Base-by-base conservation (phyloP, 805 yeast genomes). In the Ogataea ganodermae region DNA sequence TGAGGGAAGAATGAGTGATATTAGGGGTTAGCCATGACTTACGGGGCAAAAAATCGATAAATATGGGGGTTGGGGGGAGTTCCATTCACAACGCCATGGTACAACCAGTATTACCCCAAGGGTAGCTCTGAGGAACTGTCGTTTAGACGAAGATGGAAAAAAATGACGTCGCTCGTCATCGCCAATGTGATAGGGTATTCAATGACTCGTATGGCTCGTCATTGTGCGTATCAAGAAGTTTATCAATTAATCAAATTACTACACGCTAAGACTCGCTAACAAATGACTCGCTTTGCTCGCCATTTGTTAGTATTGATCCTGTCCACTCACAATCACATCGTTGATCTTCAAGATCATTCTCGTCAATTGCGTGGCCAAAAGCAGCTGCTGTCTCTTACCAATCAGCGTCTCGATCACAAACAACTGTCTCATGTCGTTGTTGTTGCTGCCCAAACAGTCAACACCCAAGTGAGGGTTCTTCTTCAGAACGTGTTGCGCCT, bases 281-380 rank as follows among this genome's bases (percentile, higher is more conserved):
- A n/a, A n/a, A n/a, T n/a, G n/a, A n/a, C n/a, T n/a, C n/a, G n/a
- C n/a, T n/a, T n/a, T n/a, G n/a, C n/a, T n/a, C n/a, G n/a, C n/a
- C n/a, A n/a, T n/a, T n/a, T n/a, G n/a, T 40, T 52, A 65, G 27
- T 62, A 63, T 42, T 65, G 63, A 37, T 57, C 63, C 45, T 63
- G 58, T 31, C 69, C 70, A 39, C 67, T 86, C 57, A 92, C 84
- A 61, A 94, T 94, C 50, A 94, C 99, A 68, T 92, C 92, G 69
- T 94, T 95, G 66, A 94, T 94, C 76, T 94, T 94, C 65, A 94
- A 78, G 53, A 94, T 90, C 99, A 94, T 94, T 73, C 99, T 83
- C 48, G 97, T 90, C 66, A 94, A 79, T 73, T 94, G 99, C 12
- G 99, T 94, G 40, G 99, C 99, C 67, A 94, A 78, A 65, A 89